phyloP scores from a whole-genome alignment of 2,329 filamentous ascomycete species.

The Lasiodiplodia sp. region DNA sequence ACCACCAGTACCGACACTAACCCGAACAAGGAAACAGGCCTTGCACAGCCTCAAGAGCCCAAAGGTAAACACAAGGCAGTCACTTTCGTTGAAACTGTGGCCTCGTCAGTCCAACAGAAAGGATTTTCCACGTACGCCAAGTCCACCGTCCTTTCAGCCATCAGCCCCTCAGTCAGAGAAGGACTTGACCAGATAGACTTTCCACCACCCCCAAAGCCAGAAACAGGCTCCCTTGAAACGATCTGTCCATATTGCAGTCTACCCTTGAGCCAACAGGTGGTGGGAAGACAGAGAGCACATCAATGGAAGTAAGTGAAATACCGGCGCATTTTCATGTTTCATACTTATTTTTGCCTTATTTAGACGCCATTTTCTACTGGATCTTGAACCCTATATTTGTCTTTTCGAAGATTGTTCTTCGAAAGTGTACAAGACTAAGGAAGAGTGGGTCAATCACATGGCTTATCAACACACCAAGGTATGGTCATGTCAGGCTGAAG shows the following conservation, averaged over 20 bases:
- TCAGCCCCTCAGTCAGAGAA: neutral
- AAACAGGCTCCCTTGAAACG: neutral
- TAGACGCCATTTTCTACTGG: neutral
- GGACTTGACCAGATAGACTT: neutral
- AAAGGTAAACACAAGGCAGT: neutral
- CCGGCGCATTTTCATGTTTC: neutral
- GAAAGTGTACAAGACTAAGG: neutral
- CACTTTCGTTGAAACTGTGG: neutral
- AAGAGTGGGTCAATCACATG: slow-evolving; percentile 1
- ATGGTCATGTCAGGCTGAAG: neutral
- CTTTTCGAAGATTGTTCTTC: neutral
- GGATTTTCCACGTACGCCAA: neutral
- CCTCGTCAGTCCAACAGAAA: neutral
- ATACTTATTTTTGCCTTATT: neutral
- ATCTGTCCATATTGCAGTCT: neutral
- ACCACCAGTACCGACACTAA: neutral
- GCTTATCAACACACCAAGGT: neutral
- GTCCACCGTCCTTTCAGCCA: neutral
- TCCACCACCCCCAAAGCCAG: neutral
- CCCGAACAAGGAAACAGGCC: no score
- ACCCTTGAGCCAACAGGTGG: neutral
- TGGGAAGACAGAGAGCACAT: no score
- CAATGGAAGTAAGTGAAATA: neutral
- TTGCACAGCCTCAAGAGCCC: neutral
- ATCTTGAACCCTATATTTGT: neutral